Conservation (phyloP, 768 basidiomycete genomes). For the Phallus indusiatus region DNA sequence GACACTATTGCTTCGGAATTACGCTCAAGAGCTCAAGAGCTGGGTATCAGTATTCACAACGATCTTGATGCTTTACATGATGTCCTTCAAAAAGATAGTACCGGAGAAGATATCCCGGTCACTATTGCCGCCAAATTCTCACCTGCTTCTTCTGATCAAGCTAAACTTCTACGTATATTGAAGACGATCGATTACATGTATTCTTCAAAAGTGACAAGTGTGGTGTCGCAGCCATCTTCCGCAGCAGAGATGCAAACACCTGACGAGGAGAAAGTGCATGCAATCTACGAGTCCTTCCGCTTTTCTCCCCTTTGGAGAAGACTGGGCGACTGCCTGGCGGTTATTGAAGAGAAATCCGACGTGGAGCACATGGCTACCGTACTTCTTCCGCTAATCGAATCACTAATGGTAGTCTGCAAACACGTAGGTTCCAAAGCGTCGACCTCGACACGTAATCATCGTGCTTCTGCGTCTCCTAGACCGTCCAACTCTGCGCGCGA, state of each 20-base stretch:
- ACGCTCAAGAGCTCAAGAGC: slow-evolving; percentile 75
- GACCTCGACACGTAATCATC: slow-evolving; percentile 40
- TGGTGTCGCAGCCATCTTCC: slow-evolving; percentile 25
- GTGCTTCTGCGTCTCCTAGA: slow-evolving; percentile 59
- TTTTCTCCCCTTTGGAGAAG: slow-evolving; percentile 84
- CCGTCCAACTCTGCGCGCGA: slow-evolving; percentile 52
- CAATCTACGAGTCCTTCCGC: slow-evolving; percentile 85
- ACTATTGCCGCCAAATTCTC: slow-evolving; percentile 85
- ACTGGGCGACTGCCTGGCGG: slow-evolving; percentile 79
- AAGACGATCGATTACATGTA: slow-evolving; percentile 99
- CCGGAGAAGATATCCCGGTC: slow-evolving; percentile 46
- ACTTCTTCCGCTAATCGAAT: slow-evolving; percentile 87
- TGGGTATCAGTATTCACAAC: slow-evolving; percentile 61
- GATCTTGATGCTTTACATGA: slow-evolving; percentile 72
- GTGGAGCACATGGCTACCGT: slow-evolving; percentile 87
- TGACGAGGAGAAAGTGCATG: slow-evolving; percentile 66
- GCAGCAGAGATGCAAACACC: slow-evolving; percentile 29
- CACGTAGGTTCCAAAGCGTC: slow-evolving; percentile 67
- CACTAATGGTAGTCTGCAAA: slow-evolving; percentile 98
- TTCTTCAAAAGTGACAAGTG: slow-evolving; percentile 39
- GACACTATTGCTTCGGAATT: slow-evolving; percentile 88
- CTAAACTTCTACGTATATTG: slow-evolving; percentile 89
- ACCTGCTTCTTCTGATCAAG: slow-evolving; percentile 86
- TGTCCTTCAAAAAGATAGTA: slow-evolving; percentile 46
- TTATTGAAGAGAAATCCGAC: slow-evolving; percentile 72